These are phyloP conservation scores for Fusarium sp. DNA, from an alignment of 2,329 filamentous ascomycete species.

Conservation along the genomic window DNA sequence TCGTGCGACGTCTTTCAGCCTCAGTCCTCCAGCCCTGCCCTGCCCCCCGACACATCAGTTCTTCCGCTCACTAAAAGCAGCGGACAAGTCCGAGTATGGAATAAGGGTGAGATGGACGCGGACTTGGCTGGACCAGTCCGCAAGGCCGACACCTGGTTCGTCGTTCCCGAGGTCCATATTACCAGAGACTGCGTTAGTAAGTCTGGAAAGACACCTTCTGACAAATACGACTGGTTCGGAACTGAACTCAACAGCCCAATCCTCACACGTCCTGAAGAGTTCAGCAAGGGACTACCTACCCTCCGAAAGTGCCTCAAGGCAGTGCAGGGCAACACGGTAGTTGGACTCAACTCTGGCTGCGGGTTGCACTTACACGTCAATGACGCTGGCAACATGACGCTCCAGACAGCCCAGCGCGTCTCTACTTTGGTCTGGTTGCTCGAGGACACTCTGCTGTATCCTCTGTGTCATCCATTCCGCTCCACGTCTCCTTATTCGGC, in stretches of 20 bases:
- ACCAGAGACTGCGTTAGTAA: constrained; percentile 31
- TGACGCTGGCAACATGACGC: constrained; percentile 24
- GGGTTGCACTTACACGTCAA: constrained; percentile 47
- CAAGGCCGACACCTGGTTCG: constrained; percentile 37
- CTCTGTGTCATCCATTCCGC: constrained; percentile 42
- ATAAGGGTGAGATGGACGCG: background rate
- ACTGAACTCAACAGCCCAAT: constrained; percentile 47
- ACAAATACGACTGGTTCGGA: constrained; percentile 42
- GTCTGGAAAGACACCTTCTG: constrained; percentile 30
- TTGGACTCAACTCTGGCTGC: constrained; percentile 45
- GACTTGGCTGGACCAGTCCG: background rate
- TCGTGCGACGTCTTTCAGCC: constrained; percentile 29
- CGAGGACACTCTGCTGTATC: constrained; percentile 40
- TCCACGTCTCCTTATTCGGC: constrained; percentile 34
- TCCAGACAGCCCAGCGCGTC: constrained; percentile 36
- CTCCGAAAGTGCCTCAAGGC: constrained; percentile 34
- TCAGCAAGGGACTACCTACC: constrained; percentile 37
- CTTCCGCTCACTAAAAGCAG: constrained; percentile 20
- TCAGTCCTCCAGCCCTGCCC: constrained; percentile 12
- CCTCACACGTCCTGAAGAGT: constrained; percentile 31
- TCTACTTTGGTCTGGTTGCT: constrained; percentile 41
- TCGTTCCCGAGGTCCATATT: constrained; percentile 42
- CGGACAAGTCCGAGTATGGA: constrained; percentile 39
- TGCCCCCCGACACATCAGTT: constrained; percentile 17
- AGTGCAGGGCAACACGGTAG: constrained; percentile 32